Conservation (phyloP, 768 basidiomycete genomes). For the Hericium rajendrae region DNA sequence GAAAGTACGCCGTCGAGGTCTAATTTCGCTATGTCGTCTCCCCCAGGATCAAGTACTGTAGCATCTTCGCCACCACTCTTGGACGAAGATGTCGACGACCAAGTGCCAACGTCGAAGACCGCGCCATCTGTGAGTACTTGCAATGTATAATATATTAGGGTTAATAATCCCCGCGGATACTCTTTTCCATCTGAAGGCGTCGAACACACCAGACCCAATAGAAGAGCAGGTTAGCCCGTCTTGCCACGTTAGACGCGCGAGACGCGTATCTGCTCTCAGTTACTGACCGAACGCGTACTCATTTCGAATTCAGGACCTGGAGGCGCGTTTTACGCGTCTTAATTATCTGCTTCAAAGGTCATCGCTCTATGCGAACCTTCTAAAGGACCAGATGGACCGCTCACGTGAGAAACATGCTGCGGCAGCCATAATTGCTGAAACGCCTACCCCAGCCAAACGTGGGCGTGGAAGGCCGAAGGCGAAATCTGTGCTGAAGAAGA, state of each 20-base stretch:
- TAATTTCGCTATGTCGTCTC: background rate
- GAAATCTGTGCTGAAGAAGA: background rate
- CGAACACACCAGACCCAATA: background rate
- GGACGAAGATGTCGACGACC: background rate
- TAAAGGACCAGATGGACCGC: constrained; percentile 65
- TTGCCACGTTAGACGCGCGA: no score
- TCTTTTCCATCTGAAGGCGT: background rate
- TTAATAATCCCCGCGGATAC: background rate
- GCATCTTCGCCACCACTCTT: constrained; percentile 1
- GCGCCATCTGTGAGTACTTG: background rate
- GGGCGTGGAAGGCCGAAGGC: constrained; percentile 10
- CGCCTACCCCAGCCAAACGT: constrained; percentile 10
- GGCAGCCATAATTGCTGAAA: constrained; percentile 5
- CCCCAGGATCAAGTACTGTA: background rate
- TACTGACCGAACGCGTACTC: background rate
- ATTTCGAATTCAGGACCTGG: constrained; percentile 32
- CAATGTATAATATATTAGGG: background rate
- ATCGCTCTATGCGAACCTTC: constrained; percentile 58
- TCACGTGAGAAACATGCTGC: constrained; percentile 6
- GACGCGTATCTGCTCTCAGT: background rate
- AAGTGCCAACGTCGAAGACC: background rate
- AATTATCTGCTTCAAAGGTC: constrained; percentile 69
- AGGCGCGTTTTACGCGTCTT: constrained; percentile 41
- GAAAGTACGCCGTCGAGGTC: background rate
- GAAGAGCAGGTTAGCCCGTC: background rate